Percentiles rank a stretch among this genome's conserved stretches.
Evolutionary conservation across 192 early-diverging fungal species (phyloP).

Genomic region (Lunasporangiospora selenospora): DNA sequence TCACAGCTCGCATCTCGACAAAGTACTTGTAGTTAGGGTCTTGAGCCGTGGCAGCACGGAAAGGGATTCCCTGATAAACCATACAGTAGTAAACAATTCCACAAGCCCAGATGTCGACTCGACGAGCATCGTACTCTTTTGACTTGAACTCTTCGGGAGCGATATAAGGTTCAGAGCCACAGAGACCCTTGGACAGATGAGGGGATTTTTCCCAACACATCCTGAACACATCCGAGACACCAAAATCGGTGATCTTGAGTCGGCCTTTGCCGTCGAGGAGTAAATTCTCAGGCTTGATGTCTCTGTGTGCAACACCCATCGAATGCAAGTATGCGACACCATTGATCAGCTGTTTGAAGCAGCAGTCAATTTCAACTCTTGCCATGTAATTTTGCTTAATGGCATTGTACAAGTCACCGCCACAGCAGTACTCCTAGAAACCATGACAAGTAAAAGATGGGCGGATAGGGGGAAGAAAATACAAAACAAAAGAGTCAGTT

Average conservation of each 20-base stretch:
- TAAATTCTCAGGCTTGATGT: conserved; percentile 88
- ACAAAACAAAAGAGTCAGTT: not conserved
- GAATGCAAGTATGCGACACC: conserved; percentile 91
- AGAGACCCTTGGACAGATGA: conserved; percentile 85
- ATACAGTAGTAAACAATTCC: conserved; percentile 94
- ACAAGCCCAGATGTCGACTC: conserved; percentile 93
- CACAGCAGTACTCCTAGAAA: conserved; percentile 78
- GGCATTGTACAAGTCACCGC: conserved; percentile 88
- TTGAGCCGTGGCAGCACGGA: conserved; percentile 61
- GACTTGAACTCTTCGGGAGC: conserved; percentile 85
- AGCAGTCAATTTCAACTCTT: conserved; percentile 82
- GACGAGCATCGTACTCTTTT: conserved; percentile 87
- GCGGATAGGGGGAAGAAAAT: too few species aligned
- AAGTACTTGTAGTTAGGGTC: conserved; percentile 73
- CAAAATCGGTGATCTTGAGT: conserved; percentile 98
- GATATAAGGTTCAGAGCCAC: conserved; percentile 96
- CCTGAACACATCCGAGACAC: conserved; percentile 94
- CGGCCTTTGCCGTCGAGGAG: conserved; percentile 78
- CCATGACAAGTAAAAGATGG: too few species aligned
- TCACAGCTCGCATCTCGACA: conserved; percentile 53
- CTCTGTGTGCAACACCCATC: conserved; percentile 92
- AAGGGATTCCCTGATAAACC: conserved; percentile 72
- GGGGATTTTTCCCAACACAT: conserved; percentile 80
- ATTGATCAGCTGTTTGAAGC: conserved; percentile 90
- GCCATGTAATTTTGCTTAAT: conserved; percentile 81